These are phyloP conservation scores for Cenococcum geophilum DNA, from an alignment of 495 filamentous ascomycete species.

Conservation along the genomic window DNA sequence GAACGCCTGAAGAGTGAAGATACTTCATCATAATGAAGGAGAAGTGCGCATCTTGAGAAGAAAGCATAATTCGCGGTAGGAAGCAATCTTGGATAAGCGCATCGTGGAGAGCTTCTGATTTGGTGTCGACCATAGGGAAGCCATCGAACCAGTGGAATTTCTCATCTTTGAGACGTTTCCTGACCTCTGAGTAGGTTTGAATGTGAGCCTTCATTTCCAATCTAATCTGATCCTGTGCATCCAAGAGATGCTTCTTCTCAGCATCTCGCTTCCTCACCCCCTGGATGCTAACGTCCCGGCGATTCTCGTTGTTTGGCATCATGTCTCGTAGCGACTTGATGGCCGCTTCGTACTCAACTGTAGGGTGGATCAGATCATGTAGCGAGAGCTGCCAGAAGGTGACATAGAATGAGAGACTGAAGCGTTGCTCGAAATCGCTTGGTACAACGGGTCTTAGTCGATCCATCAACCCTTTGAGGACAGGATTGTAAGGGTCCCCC, in stretches of 20 bases:
- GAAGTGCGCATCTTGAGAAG: constrained; percentile 79
- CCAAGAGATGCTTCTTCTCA: constrained; percentile 54
- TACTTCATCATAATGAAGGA: constrained; percentile 77
- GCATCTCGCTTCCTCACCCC: constrained; percentile 59
- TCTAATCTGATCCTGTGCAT: constrained; percentile 55
- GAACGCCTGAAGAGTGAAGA: constrained; percentile 72
- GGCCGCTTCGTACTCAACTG: constrained; percentile 68
- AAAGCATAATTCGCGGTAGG: constrained; percentile 75
- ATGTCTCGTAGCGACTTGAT: constrained; percentile 55
- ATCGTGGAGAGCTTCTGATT: constrained; percentile 62
- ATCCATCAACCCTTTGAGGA: constrained; percentile 69
- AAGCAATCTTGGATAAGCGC: constrained; percentile 84
- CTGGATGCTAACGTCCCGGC: constrained; percentile 59
- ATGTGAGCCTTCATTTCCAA: constrained; percentile 66
- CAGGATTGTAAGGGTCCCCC: constrained; percentile 57
- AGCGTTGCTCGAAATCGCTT: constrained; percentile 53
- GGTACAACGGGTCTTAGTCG: constrained; percentile 58
- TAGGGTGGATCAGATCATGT: constrained; percentile 68
- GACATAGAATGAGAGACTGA: constrained; percentile 74
- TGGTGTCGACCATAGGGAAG: constrained; percentile 49
- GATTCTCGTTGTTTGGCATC: constrained; percentile 37
- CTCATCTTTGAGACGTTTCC: constrained; percentile 62
- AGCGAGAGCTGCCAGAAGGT: constrained; percentile 90
- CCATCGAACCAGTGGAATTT: constrained; percentile 68
- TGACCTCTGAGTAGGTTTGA: constrained; percentile 55